Evolutionary conservation across 2,329 filamentous ascomycete species (phyloP).

Genomic region (Juglanconis oblonga): DNA sequence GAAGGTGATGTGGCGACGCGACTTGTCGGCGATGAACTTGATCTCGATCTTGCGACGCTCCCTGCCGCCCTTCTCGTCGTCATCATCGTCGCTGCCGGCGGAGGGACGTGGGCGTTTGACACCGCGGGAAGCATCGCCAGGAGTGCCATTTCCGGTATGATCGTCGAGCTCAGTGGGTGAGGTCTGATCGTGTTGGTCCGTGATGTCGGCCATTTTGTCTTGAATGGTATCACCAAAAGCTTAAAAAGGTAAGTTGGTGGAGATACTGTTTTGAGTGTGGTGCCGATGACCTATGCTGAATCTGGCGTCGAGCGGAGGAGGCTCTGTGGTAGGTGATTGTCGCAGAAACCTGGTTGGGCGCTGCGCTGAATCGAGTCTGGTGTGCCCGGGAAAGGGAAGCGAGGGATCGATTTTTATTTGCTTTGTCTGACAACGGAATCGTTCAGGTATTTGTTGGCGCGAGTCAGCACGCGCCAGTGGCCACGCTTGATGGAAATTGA

Average conservation of each 20-base stretch:
- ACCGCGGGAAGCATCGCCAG: slow-evolving; percentile 69
- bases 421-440: slow-evolving; percentile 29
- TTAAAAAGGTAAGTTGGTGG: slow-evolving; percentile 55
- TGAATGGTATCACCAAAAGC: slow-evolving; percentile 46
- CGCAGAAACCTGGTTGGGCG: slow-evolving; percentile 55
- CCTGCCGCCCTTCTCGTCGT: slow-evolving; percentile 95
- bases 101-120: slow-evolving; percentile 85
- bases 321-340: slow-evolving; percentile 42
- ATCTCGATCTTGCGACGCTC: slow-evolving; percentile 99
- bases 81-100: slow-evolving; percentile 88
- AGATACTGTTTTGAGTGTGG: slow-evolving; percentile 64
- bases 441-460: slow-evolving; percentile 25
- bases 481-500: neutral
- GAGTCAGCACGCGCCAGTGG: slow-evolving; percentile 26
- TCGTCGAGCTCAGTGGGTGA: slow-evolving; percentile 74
- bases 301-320: slow-evolving; percentile 57
- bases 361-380: slow-evolving; percentile 47
- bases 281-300: slow-evolving; percentile 65
- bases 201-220: slow-evolving; percentile 71
- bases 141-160: slow-evolving; percentile 66
- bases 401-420: slow-evolving; percentile 43
- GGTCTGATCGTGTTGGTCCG: slow-evolving; percentile 73
- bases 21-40: slow-evolving; percentile 99
- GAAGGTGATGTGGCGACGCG: slow-evolving; percentile 97
- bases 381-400: slow-evolving; percentile 43